Evolutionary conservation across 2,329 filamentous ascomycete species (phyloP), one percentile per base, ranked within the genome.

Genomic region (Colletotrichum cordylinicola): DNA sequence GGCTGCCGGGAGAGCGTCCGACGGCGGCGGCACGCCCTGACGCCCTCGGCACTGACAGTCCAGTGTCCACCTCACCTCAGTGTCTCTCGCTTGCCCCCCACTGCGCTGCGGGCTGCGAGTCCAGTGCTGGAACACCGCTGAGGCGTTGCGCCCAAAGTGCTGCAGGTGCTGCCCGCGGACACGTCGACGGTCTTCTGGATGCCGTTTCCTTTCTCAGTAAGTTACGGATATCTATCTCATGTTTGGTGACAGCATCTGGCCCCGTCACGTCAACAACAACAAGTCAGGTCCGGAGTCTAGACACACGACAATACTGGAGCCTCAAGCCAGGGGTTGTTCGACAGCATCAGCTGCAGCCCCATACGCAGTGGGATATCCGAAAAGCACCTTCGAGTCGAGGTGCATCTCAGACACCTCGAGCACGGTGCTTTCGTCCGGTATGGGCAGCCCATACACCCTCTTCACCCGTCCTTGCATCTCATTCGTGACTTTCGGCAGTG

Each of bases 61-160:
- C 43, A 7, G 35, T 15, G 13, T 37, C 13, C 35, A 37, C 33
- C 33, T 35, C 35, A 37, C 33, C 33, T 35, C 33, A 39, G 15
- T 43, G 56, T 52, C 43, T 52, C 43, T 52, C 43, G 43, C 43
- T 52, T 52, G n/a, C 43, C 43, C 43, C 43, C 43, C 43, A 52
- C 67, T 68, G 70, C 67, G 29, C 15, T 62, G 29, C 66, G 24
- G 55, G 29, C 52, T 52, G 43, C 43, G n/a, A n/a, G 10, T 48
- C 43, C 24, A 24, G 18, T 72, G 35, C 64, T 69, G 64, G 43
- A 71, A 74, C 72, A 62, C 35, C 67, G 52, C 61, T 74, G 67
- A 66, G 37, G 72, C 72, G 56, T 33, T 52, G 21, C 64, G 33
- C 39, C 31, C 56, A 16, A 35, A 48, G 56, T 27, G 62, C 62